These are phyloP conservation scores for Mangifera indica DNA, from an alignment of 345 rosid genomes.

Conservation along the genomic window DNA sequence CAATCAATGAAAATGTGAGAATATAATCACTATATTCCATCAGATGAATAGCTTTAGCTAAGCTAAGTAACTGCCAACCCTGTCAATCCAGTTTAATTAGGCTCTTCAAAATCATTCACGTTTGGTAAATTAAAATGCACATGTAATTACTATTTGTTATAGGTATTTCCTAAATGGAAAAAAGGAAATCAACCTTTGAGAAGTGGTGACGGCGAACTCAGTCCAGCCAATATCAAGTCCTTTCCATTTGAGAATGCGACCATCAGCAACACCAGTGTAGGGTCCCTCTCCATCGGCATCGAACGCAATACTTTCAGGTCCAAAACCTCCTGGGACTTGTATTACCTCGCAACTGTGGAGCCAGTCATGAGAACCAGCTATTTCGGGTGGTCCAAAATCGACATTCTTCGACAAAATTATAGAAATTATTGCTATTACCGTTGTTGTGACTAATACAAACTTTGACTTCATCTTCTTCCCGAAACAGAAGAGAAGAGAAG, in stretches of 20 bases:
- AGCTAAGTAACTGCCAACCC: background rate
- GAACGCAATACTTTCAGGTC: conserved; percentile 70
- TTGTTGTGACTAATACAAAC: conserved; percentile 7
- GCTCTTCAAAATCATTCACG: background rate
- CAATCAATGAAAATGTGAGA: conserved; percentile 6
- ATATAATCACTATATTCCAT: background rate
- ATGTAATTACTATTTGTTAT: background rate
- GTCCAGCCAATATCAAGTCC: conserved; percentile 47
- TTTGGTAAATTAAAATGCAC: background rate
- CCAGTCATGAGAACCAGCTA: conserved; percentile 35
- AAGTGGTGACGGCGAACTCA: conserved; percentile 57
- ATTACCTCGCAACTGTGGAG: conserved; percentile 40
- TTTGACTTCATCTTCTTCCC: conserved; percentile 11
- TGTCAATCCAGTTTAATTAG: background rate
- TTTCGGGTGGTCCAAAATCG: conserved; percentile 36
- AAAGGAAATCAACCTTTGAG: too few relatives aligned
- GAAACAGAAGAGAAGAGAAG: too few relatives aligned
- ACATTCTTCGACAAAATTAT: conserved; percentile 13
- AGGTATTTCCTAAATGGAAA: background rate
- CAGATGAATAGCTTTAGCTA: background rate
- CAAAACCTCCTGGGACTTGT: conserved; percentile 47
- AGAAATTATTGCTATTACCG: conserved; percentile 25
- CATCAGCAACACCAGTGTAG: conserved; percentile 66
- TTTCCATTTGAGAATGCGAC: conserved; percentile 65
- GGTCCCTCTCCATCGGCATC: conserved; percentile 58